Evolutionary conservation across 352 stramenopile genomes (phyloP).

Genomic region (Phytopythium oedochilum): DNA sequence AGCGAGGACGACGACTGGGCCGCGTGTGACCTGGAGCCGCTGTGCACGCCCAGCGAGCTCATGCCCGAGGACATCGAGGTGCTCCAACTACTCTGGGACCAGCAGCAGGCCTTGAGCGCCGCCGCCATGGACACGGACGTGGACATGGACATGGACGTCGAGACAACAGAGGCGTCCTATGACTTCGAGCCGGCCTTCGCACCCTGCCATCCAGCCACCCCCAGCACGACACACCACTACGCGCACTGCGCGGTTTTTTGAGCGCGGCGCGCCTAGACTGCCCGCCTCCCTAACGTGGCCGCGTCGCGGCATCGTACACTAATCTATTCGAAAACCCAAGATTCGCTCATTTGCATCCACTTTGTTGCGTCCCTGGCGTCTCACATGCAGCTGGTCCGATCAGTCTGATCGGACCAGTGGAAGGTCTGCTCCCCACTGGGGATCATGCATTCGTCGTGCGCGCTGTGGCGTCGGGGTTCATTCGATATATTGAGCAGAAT

Average conservation of each 20-base stretch:
- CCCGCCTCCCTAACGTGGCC: background rate
- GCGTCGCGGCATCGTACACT: background rate
- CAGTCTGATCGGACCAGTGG: too few relatives aligned
- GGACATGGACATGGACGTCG: too few relatives aligned
- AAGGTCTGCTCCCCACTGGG: too few relatives aligned
- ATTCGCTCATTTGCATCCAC: too few relatives aligned
- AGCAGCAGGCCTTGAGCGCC: constrained; percentile 1
- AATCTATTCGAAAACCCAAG: background rate
- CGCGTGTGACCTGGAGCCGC: constrained; percentile 16
- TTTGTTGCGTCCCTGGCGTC: too few relatives aligned
- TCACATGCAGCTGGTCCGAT: too few relatives aligned
- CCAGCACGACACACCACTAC: background rate
- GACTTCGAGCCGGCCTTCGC: too few relatives aligned
- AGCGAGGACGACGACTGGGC: constrained; percentile 23
- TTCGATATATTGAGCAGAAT: too few relatives aligned
- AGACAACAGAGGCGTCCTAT: too few relatives aligned
- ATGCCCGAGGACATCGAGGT: constrained; percentile 26
- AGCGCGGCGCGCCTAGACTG: too few relatives aligned
- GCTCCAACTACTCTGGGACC: constrained; percentile 19
- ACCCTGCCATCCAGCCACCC: background rate
- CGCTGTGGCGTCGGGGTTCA: too few relatives aligned
- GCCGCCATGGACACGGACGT: background rate
- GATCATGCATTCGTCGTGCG: too few relatives aligned
- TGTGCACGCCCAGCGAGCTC: constrained; percentile 17
- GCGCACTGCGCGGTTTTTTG: background rate